phyloP scores from a whole-genome alignment of 148 eudicot species.

The Chenopodium berlandieri region DNA sequence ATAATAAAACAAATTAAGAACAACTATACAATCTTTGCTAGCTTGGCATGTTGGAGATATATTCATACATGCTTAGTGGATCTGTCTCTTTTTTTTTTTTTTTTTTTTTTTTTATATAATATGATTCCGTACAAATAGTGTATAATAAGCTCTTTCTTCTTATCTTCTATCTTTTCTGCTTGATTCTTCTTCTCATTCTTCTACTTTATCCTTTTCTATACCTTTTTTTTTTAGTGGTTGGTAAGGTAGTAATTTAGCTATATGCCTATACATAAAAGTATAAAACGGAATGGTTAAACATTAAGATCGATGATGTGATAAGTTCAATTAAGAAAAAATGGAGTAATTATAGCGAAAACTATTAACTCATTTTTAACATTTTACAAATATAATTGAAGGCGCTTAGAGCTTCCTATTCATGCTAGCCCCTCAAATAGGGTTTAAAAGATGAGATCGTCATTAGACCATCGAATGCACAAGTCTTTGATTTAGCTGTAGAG shows the following conservation, averaged over 20 bases:
- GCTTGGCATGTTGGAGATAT: constrained; percentile 23
- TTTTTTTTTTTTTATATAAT: neutral
- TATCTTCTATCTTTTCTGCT: neutral
- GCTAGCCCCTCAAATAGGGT: too few relatives aligned
- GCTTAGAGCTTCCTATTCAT: too few relatives aligned
- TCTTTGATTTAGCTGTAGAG: too few relatives aligned
- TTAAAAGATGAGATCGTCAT: too few relatives aligned
- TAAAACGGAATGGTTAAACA: too few relatives aligned
- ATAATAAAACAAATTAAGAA: neutral
- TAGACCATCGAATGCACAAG: too few relatives aligned
- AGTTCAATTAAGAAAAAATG: too few relatives aligned
- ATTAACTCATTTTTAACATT: too few relatives aligned
- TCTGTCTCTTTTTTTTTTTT: neutral
- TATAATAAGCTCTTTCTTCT: neutral
- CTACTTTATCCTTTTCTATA: neutral
- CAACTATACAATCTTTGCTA: neutral
- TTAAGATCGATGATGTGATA: too few relatives aligned
- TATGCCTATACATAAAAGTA: too few relatives aligned
- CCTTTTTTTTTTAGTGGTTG: neutral
- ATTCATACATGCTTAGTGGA: constrained; percentile 24
- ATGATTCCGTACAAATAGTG: constrained; percentile 13
- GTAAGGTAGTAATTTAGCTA: neutral
- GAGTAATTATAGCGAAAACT: too few relatives aligned
- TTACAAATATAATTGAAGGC: too few relatives aligned
- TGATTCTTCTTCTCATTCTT: neutral